Evolutionary conservation across 106 monocot genomes (phyloP).

Genomic region (Alisma plantagoaquatica): DNA sequence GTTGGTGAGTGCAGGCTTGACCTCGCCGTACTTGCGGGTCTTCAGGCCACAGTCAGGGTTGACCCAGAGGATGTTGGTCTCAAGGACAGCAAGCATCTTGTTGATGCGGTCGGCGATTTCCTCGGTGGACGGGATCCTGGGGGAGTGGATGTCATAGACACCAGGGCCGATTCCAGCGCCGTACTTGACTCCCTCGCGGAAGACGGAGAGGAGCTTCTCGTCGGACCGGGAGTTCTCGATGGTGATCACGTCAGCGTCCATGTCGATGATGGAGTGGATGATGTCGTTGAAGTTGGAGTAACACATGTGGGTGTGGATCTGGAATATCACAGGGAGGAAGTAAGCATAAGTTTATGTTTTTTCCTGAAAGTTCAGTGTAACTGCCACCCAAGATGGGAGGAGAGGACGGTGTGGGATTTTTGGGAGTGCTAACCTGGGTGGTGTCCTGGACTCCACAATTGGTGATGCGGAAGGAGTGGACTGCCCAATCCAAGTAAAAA

Average conservation of each 20-base stretch:
- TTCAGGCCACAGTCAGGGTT: conserved; percentile 49
- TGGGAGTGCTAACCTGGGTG: conserved; percentile 71
- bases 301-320: conserved; percentile 84
- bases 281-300: conserved; percentile 86
- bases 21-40: conserved; percentile 42
- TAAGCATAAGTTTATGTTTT: not conserved
- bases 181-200: conserved; percentile 49
- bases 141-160: conserved; percentile 71
- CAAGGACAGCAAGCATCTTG: conserved; percentile 78
- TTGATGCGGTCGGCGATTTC: conserved; percentile 76
- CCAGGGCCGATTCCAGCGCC: conserved; percentile 46
- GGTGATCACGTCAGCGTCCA: conserved; percentile 80
- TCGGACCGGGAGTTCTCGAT: conserved; percentile 84
- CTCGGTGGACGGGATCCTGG: conserved; percentile 64
- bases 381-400: not conserved
- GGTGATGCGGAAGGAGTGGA: conserved; percentile 75
- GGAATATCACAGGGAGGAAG: not conserved
- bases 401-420: not conserved
- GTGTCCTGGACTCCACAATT: conserved; percentile 71
- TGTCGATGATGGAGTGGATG: conserved; percentile 77
- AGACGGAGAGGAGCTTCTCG: conserved; percentile 75
- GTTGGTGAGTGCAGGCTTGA: conserved; percentile 37
- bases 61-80: conserved; percentile 74
- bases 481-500: conserved; percentile 77
- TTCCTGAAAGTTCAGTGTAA: not conserved